Evolutionary conservation across 225 moss, liverwort and hornwort genomes (phyloP), one percentile per base, ranked within the genome.

Genomic region (Straminergon stramineum): DNA sequence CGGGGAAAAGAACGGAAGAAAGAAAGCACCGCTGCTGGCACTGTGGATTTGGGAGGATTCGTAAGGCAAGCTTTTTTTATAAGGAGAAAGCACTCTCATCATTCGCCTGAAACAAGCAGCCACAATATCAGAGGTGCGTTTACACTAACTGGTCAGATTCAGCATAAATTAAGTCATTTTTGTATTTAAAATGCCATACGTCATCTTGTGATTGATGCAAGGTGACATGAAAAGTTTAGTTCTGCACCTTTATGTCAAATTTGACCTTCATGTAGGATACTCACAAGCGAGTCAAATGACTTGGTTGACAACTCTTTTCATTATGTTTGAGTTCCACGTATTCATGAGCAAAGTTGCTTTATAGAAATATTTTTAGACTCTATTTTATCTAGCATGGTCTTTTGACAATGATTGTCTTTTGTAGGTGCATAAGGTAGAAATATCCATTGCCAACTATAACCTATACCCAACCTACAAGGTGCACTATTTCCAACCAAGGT

Each of bases 371-470:
- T 76, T 22, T 0, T 22, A 15, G 1, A 35, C 5, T 78, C 13
- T 0, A 35, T 53, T 53, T 35, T 35, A 5, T 55, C 9, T 55
- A 35, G 14, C 8, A 77, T 15, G 1, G 35, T 0, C 9, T 77
- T 53, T 3, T 22, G 2, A 5, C 0, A 75, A 0, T 13, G 20
- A 8, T 32, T 32, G 5, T 32, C 1, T 75, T 11, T 0, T 13
- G 3, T 3, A 2, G 0, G 12, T 7, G 13, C 0, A 0, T 32
- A n/a, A n/a, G n/a, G n/a, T n/a, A n/a, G n/a, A n/a, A n/a, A n/a
- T n/a, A n/a, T n/a, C n/a, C n/a, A n/a, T n/a, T n/a, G n/a, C n/a
- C n/a, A n/a, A n/a, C n/a, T n/a, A n/a, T n/a, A n/a, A n/a, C n/a
- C 48, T 48, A 48, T 48, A 48, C 48, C 48, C 48, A 48, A 48